Base-by-base conservation (phyloP, 805 yeast genomes). In the Spathaspora boniae region DNA sequence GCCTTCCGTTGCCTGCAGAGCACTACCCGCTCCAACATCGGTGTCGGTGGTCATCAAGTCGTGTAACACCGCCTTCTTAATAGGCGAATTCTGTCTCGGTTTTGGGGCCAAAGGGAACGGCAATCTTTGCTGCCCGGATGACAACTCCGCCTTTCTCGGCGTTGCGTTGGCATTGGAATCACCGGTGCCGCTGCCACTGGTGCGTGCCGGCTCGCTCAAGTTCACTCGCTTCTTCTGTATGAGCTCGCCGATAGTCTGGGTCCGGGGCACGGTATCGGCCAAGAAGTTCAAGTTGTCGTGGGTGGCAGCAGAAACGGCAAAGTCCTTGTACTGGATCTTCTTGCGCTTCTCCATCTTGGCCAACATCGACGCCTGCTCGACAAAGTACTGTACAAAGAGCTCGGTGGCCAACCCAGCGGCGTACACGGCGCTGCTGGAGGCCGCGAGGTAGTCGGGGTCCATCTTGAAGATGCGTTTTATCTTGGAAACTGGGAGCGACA, bases 381-480 rank as follows among this genome's bases (percentile, higher is more conserved):
- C 72, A 41, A 84, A 68, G 49, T 78, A 75, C 55, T 79, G 80
- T 16, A 84, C 69, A 51, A 85, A 85, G 16, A 82, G 58, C 48
- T 85, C 93, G 0, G 91, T 78, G 6, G 93, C 88, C n/a, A 82
- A 70, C 2, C 86, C 86, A 5, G 85, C 67, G 11, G 86, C 73
- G 52, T 76, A 80, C n/a, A 81, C 85, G 0, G 91, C 86, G 19
- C 79, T 66, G 38, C 76, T 81, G 2, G 87, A 76, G 2, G 86
- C 78, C 2, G 80, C 74, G 5, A 70, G 58, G 45, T 81, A 82
- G 25, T 80, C 88, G 11, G 87, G 86, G 53, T 85, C 94, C 53
- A 81, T 71, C 48, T 82, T 83, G 53, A 85, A 72, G 36, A 85
- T 80, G 46, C 80, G 72, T 50, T 82, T 82, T 45, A 85, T 77